Percentiles rank a stretch among this genome's conserved stretches.
Conservation (phyloP, 2,329 filamentous ascomycete genomes). For the Coniochaeta hoffmannii region DNA sequence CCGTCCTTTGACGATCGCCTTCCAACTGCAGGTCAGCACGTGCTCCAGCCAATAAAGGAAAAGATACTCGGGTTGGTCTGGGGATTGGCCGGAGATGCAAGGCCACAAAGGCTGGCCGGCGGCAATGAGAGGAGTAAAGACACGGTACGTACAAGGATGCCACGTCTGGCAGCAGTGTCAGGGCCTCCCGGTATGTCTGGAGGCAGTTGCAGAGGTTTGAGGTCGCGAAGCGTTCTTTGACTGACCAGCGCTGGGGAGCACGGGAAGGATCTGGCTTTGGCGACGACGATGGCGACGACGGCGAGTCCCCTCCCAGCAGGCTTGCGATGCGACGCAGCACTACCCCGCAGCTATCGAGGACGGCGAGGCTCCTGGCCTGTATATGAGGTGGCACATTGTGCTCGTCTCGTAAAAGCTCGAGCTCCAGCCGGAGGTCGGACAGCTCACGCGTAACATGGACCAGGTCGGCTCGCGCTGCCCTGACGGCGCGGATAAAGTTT, state of each 20-base stretch:
- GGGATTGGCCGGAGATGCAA: background rate
- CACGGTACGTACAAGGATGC: background rate
- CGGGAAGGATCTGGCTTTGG: conserved; percentile 5
- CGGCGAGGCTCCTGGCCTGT: conserved; percentile 10
- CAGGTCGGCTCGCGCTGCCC: conserved; percentile 15
- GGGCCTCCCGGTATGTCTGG: conserved; percentile 1
- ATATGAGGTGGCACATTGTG: conserved; percentile 10
- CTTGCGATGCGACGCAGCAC: conserved; percentile 11
- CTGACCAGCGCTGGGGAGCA: background rate
- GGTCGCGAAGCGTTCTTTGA: background rate
- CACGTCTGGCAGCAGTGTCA: background rate
- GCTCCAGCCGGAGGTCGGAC: conserved; percentile 15
- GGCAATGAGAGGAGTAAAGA: background rate
- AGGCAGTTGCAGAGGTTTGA: background rate
- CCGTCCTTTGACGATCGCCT: conserved; percentile 3
- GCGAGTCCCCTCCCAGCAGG: conserved; percentile 10
- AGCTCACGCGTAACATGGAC: conserved; percentile 16
- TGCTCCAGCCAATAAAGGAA: background rate
- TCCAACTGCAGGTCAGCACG: background rate
- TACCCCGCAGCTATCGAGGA: conserved; percentile 14
- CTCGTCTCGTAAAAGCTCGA: conserved; percentile 17
- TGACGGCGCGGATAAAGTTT: conserved; percentile 16
- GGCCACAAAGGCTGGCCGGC: conserved; percentile 1
- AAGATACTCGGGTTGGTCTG: background rate
- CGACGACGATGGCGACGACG: background rate